phyloP scores from a whole-genome alignment of 345 rosid species.

The Salix arbutifolia region DNA sequence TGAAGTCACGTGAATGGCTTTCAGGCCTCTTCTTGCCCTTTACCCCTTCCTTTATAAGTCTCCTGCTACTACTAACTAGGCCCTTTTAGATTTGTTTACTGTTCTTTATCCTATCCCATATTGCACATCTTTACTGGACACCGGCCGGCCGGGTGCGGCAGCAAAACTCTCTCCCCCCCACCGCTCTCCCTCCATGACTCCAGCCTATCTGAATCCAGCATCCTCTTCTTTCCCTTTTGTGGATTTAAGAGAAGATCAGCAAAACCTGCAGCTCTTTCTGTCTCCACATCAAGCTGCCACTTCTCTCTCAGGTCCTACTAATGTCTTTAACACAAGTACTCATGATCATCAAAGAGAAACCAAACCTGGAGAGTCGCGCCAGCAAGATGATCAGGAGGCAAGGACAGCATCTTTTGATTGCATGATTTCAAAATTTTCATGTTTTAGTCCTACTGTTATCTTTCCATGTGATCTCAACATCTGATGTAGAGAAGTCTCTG shows the following conservation, averaged over 20 bases:
- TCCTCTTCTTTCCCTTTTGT: constrained; percentile 24
- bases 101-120: constrained; percentile 6
- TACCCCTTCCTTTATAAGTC: neutral
- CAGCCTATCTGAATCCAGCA: constrained; percentile 28
- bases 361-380: constrained; percentile 4
- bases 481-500: neutral
- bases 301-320: constrained; percentile 11
- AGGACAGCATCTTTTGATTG: constrained; percentile 3
- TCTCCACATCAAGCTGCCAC: constrained; percentile 27
- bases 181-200: constrained; percentile 23
- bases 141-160: neutral
- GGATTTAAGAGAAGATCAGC: constrained; percentile 25
- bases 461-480: neutral
- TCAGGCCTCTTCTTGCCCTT: constrained; percentile 20
- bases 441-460: neutral
- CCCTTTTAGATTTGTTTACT: neutral
- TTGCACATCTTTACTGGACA: constrained; percentile 12
- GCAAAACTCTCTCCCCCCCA: constrained; percentile 1
- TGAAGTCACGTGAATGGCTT: constrained; percentile 48
- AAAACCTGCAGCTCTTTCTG: constrained; percentile 24
- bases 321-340: neutral
- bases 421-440: neutral
- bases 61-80: constrained; percentile 1
- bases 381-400: constrained; percentile 19
- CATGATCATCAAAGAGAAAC: constrained; percentile 11